Evolutionary conservation across 129 eudicot species (phyloP).

Genomic region (Heracleum sosnowskyi): DNA sequence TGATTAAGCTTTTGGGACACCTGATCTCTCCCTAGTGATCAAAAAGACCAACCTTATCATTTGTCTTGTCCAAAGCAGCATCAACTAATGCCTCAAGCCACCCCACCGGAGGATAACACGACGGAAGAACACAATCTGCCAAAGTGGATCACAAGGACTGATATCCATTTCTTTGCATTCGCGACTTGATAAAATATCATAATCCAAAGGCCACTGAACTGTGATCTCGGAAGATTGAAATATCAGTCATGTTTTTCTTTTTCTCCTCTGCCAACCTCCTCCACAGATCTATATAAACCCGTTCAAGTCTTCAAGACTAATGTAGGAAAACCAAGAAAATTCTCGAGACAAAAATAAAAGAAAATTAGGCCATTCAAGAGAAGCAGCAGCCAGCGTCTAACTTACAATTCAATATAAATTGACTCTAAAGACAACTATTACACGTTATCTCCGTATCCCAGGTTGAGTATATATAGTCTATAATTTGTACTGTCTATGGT

Average conservation of each 20-base stretch:
- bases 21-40: not conserved
- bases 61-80: not conserved
- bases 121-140: not conserved
- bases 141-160: not conserved
- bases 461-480: not conserved
- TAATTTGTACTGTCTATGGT: not conserved
- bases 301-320: not conserved
- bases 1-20: not conserved
- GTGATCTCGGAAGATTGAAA: not conserved
- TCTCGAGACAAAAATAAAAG: not conserved
- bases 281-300: not conserved
- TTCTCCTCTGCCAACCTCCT: not conserved
- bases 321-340: not conserved
- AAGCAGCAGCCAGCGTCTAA: not conserved
- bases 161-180: not conserved
- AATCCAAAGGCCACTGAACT: not conserved
- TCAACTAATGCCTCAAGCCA: not conserved
- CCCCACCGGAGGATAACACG: not conserved
- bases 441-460: not conserved
- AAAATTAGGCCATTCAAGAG: not conserved
- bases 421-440: not conserved
- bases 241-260: not conserved
- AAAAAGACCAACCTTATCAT: not conserved
- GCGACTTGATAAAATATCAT: not conserved
- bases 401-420: not conserved